Evolutionary conservation across 441 rosid genomes (phyloP).

Genomic region (Eruca vesicaria): DNA sequence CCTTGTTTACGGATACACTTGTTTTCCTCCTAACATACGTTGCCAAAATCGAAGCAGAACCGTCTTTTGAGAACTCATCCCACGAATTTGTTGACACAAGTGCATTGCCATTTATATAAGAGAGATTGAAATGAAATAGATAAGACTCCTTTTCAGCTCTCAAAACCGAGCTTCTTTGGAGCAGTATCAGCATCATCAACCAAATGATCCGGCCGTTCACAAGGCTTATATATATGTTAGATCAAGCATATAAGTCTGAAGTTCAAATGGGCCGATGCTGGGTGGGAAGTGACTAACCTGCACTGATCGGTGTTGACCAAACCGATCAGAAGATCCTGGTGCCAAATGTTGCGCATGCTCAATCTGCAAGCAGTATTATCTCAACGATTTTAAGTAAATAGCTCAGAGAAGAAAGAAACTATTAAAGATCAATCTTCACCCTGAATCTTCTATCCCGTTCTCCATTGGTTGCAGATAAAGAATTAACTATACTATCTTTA

Average conservation of each 20-base stretch:
- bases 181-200: conserved; percentile 80
- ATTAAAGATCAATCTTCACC: neutral
- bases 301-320: neutral
- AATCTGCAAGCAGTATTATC: neutral
- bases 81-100: conserved; percentile 55
- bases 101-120: conserved; percentile 54
- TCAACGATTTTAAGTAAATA: neutral
- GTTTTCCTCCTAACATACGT: conserved; percentile 69
- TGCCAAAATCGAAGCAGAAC: conserved; percentile 53
- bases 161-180: conserved; percentile 69
- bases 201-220: conserved; percentile 83
- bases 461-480: conserved; percentile 65
- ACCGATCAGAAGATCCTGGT: neutral
- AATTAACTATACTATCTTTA: too few species aligned
- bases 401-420: neutral
- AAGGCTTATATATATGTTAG: neutral
- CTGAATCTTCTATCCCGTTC: conserved; percentile 68
- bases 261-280: neutral
- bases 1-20: conserved; percentile 45
- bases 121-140: conserved; percentile 63
- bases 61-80: conserved; percentile 57
- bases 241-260: neutral
- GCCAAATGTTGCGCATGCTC: neutral
- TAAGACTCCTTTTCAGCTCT: conserved; percentile 70
- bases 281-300: neutral